A percentile compares a stretch with the other conserved stretches of the same genome.
These are phyloP conservation scores for Suillus luteus DNA, from an alignment of 768 basidiomycete genomes.

Conservation along the genomic window DNA sequence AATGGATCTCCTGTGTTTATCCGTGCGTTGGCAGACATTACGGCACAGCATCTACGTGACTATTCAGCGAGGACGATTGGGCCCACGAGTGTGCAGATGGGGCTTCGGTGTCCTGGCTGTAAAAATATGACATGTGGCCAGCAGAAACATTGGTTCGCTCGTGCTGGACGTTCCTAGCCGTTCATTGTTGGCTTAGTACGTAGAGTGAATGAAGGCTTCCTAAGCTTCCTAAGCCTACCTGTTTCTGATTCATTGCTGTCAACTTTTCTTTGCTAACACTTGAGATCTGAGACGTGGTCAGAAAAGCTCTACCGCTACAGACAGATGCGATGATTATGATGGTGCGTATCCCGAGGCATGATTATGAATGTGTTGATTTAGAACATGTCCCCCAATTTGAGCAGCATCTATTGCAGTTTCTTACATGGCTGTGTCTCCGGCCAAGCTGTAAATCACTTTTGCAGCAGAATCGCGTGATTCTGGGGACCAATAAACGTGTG, in stretches of 20 bases:
- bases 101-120: conserved; percentile 92
- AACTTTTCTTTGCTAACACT: not conserved
- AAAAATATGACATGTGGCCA: conserved; percentile 83
- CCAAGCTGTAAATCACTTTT: not conserved
- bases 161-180: conserved; percentile 55
- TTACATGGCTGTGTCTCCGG: no score
- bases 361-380: no score
- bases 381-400: no score
- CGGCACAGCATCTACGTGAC: conserved; percentile 72
- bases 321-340: no score
- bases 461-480: not conserved
- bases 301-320: no score
- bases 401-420: no score
- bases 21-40: conserved; percentile 91
- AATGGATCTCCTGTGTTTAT: conserved; percentile 97
- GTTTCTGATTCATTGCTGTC: not conserved
- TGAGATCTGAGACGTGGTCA: no score
- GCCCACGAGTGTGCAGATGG: conserved; percentile 76
- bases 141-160: conserved; percentile 88
- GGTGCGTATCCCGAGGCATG: no score
- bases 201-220: not conserved
- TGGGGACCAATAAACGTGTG: not conserved
- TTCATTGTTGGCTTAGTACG: conserved; percentile 10
- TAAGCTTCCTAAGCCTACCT: not conserved
- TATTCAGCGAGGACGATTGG: conserved; percentile 55